Evolutionary conservation across 768 basidiomycete genomes (phyloP).

Genomic region (Sistotremastrum niveocremeum): DNA sequence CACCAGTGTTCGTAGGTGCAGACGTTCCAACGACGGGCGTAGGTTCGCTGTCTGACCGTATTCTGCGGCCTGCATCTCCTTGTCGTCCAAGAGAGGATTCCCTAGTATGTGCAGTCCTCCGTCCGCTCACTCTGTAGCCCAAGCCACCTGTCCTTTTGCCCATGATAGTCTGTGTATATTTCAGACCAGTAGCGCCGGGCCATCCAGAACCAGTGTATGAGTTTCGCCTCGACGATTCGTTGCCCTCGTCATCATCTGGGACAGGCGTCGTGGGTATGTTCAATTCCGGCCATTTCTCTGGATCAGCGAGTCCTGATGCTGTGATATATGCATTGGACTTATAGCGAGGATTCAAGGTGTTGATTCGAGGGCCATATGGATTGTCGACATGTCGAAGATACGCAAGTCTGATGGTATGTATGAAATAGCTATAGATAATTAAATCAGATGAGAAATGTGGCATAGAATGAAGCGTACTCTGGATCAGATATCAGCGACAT

Average conservation of each 20-base stretch:
- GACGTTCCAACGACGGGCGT: conserved; percentile 5
- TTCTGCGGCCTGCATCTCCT: not conserved
- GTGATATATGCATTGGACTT: conserved; percentile 72
- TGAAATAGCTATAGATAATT: conserved; percentile 39
- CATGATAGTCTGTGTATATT: conserved; percentile 85
- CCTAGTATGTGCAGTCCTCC: conserved; percentile 23
- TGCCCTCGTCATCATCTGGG: conserved; percentile 52
- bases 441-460: not conserved
- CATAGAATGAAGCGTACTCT: conserved; percentile 23
- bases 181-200: conserved; percentile 44
- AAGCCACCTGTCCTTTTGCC: conserved; percentile 55
- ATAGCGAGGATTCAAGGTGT: conserved; percentile 68
- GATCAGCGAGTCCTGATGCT: conserved; percentile 67
- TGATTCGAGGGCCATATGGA: conserved; percentile 67
- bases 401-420: conserved; percentile 73
- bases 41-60: conserved; percentile 13
- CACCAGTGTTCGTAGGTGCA: too few species aligned
- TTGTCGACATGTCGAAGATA: conserved; percentile 87
- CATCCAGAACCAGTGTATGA: conserved; percentile 19
- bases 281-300: conserved; percentile 77
- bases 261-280: conserved; percentile 55
- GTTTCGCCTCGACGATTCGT: conserved; percentile 21
- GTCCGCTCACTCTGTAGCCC: conserved; percentile 66
- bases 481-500: conserved; percentile 60
- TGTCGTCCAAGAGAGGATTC: not conserved